Conservation (phyloP, 2,329 filamentous ascomycete genomes). For the Neopestalotiopsis sp. region DNA sequence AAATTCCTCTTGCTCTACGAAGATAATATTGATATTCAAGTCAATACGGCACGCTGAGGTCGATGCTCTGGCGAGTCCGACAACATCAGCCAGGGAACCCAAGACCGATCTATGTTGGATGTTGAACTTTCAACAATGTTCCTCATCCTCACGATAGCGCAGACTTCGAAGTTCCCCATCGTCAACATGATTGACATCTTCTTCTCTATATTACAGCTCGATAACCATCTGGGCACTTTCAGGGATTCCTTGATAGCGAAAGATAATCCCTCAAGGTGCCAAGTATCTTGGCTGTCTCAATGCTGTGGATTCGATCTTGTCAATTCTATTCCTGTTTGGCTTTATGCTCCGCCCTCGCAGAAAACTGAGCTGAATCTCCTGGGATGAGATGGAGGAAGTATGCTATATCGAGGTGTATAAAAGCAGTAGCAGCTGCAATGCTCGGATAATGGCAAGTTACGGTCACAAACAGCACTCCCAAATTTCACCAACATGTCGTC, state of each 20-base stretch:
- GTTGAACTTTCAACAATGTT: no score
- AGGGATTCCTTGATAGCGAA: not conserved
- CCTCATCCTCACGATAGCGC: not conserved
- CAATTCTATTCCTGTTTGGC: not conserved
- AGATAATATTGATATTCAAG: not conserved
- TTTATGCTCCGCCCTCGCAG: not conserved
- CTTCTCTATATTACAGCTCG: not conserved
- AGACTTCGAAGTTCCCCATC: not conserved
- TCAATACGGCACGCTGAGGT: no score
- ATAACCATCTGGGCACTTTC: not conserved
- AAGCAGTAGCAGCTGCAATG: no score
- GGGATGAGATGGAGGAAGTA: not conserved
- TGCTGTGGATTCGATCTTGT: not conserved
- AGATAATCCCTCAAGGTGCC: not conserved
- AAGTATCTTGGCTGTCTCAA: not conserved
- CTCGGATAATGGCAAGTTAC: no score
- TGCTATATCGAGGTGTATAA: not conserved
- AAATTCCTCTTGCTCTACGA: not conserved
- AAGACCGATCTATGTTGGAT: no score
- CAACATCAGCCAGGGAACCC: not conserved
- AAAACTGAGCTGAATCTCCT: not conserved
- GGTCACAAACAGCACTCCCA: not conserved
- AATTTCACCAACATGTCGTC: not conserved
- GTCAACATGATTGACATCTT: no score
- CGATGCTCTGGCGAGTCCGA: not conserved